phyloP scores from a whole-genome alignment of 2,329 filamentous ascomycete species.

The Myriosclerotinia scirpicola region DNA sequence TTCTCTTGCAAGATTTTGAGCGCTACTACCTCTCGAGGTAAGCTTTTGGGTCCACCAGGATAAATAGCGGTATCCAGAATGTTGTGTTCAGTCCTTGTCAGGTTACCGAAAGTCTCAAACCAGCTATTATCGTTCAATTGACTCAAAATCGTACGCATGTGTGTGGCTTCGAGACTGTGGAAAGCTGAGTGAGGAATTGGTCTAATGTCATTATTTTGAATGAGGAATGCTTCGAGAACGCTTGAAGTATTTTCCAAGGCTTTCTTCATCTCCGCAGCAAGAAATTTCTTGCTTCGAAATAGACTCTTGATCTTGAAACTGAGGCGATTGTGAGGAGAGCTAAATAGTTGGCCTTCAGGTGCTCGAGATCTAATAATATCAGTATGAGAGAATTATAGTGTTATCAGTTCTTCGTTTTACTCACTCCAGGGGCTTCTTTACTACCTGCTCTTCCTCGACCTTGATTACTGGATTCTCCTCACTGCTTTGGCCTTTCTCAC shows the following conservation, averaged over 20 bases:
- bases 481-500: background rate
- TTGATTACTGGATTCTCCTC: background rate
- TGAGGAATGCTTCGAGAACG: slow-evolving; percentile 32
- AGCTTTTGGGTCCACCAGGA: background rate
- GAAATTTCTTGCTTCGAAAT: slow-evolving; percentile 37
- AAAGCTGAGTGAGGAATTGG: slow-evolving; percentile 36
- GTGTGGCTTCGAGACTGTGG: slow-evolving; percentile 36
- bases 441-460: background rate
- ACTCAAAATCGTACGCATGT: slow-evolving; percentile 36
- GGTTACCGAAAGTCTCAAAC: slow-evolving; percentile 34
- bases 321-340: slow-evolving; percentile 29
- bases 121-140: slow-evolving; percentile 34
- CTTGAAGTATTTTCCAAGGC: slow-evolving; percentile 30
- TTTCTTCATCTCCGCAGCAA: slow-evolving; percentile 35
- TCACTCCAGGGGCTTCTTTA: background rate
- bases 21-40: slow-evolving; percentile 32
- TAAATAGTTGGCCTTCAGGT: slow-evolving; percentile 32
- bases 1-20: slow-evolving; percentile 34
- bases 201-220: slow-evolving; percentile 26
- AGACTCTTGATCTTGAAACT: slow-evolving; percentile 34
- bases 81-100: slow-evolving; percentile 28
- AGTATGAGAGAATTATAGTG: slow-evolving; percentile 15
- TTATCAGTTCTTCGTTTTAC: background rate
- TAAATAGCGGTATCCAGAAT: slow-evolving; percentile 25
- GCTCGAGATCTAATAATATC: slow-evolving; percentile 26